These are phyloP conservation scores for Orbilia quercus DNA, from an alignment of 2,329 filamentous ascomycete species.

Conservation along the genomic window DNA sequence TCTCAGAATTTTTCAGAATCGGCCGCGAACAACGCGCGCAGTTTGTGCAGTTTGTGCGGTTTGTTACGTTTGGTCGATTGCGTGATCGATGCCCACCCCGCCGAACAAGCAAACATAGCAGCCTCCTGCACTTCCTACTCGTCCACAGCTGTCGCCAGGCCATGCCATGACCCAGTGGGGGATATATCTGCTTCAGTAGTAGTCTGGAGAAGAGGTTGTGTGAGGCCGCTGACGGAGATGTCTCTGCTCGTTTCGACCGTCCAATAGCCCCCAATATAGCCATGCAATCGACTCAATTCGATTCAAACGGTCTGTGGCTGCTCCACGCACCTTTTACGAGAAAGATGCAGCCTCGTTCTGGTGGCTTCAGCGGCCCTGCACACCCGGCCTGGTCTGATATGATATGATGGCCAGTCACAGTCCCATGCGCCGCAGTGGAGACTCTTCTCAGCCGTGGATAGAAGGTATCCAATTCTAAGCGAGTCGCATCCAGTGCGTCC, in stretches of 20 bases:
- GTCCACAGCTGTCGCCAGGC: slow-evolving; percentile 12
- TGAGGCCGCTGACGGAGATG: slow-evolving; percentile 6
- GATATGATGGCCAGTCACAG: too few relatives aligned
- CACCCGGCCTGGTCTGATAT: too few relatives aligned
- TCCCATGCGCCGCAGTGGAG: too few relatives aligned
- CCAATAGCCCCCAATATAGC: too few relatives aligned
- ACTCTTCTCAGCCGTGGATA: too few relatives aligned
- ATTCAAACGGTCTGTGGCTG: background rate
- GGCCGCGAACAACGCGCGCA: slow-evolving; percentile 34
- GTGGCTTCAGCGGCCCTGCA: too few relatives aligned
- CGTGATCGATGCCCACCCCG: slow-evolving; percentile 41
- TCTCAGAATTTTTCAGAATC: background rate
- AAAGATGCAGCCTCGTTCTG: background rate
- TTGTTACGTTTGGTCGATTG: slow-evolving; percentile 34
- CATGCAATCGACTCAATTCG: background rate
- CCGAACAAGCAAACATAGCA: slow-evolving; percentile 47
- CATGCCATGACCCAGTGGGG: slow-evolving; percentile 15
- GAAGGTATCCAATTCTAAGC: background rate
- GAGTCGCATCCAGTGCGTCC: background rate
- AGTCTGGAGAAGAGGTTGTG: background rate
- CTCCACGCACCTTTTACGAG: background rate
- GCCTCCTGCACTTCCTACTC: slow-evolving; percentile 17
- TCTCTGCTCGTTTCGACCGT: background rate
- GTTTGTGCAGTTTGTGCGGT: slow-evolving; percentile 27
- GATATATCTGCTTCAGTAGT: too few relatives aligned